A percentile compares a stretch with the other conserved stretches of the same genome.
phyloP scores from a whole-genome alignment of 2,329 filamentous ascomycete genomes.

The Taxawa tesnikishii region DNA sequence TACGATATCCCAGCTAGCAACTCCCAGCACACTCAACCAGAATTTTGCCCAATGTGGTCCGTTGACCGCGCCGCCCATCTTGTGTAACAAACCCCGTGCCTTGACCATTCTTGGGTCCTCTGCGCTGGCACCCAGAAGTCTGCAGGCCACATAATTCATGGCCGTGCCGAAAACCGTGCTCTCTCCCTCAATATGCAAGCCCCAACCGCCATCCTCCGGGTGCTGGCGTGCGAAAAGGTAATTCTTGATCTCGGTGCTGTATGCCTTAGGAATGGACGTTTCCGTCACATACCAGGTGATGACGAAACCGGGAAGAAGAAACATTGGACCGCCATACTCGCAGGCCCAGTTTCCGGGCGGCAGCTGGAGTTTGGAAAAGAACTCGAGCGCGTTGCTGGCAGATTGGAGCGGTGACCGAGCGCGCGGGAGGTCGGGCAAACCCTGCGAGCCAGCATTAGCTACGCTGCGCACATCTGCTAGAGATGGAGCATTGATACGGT shows the following conservation, averaged over 20 bases:
- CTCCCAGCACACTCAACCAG: conserved; percentile 75
- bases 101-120: conserved; percentile 79
- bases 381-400: conserved; percentile 70
- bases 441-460: conserved; percentile 35
- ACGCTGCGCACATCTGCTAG: conserved; percentile 1
- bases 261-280: conserved; percentile 68
- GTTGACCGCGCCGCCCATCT: conserved; percentile 71
- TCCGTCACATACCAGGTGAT: conserved; percentile 82
- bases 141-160: conserved; percentile 74
- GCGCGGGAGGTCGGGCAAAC: conserved; percentile 57
- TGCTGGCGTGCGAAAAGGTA: conserved; percentile 81
- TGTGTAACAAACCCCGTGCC: conserved; percentile 70
- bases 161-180: conserved; percentile 83
- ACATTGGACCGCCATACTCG: conserved; percentile 97
- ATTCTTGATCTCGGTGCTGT: conserved; percentile 79
- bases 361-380: conserved; percentile 83
- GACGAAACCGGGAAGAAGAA: conserved; percentile 75
- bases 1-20: conserved; percentile 81
- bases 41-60: conserved; percentile 96
- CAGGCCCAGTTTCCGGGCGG: conserved; percentile 89
- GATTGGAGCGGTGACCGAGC: conserved; percentile 64
- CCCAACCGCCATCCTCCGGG: conserved; percentile 77
- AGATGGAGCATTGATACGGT: conserved; percentile 42
- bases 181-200: conserved; percentile 85
- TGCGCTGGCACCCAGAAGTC: conserved; percentile 69